These are phyloP conservation scores for Elsinoe ampelina DNA, from an alignment of 2,329 filamentous ascomycete genomes.

Conservation along the genomic window DNA sequence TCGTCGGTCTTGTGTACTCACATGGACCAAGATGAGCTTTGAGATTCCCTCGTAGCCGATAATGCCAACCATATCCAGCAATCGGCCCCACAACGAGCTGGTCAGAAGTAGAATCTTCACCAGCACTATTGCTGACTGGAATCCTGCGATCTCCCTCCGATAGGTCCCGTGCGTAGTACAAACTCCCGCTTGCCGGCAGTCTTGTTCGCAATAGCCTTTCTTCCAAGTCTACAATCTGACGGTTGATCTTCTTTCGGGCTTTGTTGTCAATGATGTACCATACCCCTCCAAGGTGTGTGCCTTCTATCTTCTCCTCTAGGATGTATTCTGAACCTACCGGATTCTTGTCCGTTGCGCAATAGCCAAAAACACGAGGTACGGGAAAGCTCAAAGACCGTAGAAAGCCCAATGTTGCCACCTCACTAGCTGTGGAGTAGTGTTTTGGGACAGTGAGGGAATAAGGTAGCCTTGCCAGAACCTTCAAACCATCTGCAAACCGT, in stretches of 20 bases:
- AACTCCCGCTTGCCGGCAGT: conserved; percentile 27
- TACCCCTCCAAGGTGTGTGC: conserved; percentile 16
- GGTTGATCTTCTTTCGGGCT: conserved; percentile 21
- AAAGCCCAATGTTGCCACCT: conserved; percentile 21
- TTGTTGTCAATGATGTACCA: conserved; percentile 20
- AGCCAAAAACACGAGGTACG: conserved; percentile 19
- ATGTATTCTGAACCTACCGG: conserved; percentile 22
- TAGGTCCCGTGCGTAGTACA: conserved; percentile 28
- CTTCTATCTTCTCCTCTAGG: conserved; percentile 20
- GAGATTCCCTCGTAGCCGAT: neutral
- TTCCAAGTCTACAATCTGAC: conserved; percentile 26
- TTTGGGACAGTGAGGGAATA: conserved; percentile 17
- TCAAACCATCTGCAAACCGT: neutral
- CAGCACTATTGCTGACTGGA: conserved; percentile 15
- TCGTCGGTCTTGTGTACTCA: neutral
- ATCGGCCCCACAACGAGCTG: conserved; percentile 26
- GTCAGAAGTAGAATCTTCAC: neutral
- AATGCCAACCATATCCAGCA: conserved; percentile 18
- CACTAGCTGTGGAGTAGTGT: conserved; percentile 19
- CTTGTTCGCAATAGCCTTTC: conserved; percentile 21
- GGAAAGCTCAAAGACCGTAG: conserved; percentile 19
- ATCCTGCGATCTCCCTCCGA: conserved; percentile 16
- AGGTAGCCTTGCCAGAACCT: conserved; percentile 21
- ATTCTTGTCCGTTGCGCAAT: conserved; percentile 20
- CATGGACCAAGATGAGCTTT: neutral